Evolutionary conservation across 1,139 yeast species (phyloP).

Genomic region (Saccharomyces hybrid): DNA sequence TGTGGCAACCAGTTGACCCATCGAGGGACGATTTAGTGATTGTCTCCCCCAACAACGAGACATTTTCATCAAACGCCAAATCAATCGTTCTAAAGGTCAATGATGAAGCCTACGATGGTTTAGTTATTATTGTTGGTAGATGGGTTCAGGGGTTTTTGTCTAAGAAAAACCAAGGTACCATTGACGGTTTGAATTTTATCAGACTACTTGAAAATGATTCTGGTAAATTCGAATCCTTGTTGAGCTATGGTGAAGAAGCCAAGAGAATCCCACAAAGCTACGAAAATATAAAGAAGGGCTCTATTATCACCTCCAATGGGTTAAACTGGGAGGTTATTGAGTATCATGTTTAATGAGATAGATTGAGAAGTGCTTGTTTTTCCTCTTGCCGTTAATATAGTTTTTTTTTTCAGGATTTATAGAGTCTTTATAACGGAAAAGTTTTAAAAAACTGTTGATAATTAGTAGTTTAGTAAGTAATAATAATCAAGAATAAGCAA

Average conservation of each 20-base stretch:
- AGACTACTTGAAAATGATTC: slow-evolving; percentile 20
- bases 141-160: slow-evolving; percentile 49
- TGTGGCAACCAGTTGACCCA: slow-evolving; percentile 33
- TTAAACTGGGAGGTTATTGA: slow-evolving; percentile 30
- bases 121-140: slow-evolving; percentile 43
- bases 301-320: slow-evolving; percentile 19
- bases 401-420: neutral
- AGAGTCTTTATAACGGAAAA: neutral
- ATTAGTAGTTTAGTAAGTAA: too few relatives aligned
- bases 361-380: neutral
- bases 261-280: slow-evolving; percentile 28
- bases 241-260: slow-evolving; percentile 29
- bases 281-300: slow-evolving; percentile 18
- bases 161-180: slow-evolving; percentile 29
- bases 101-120: slow-evolving; percentile 35
- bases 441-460: too few relatives aligned
- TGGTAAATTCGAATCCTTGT: slow-evolving; percentile 13
- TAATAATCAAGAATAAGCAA: too few relatives aligned
- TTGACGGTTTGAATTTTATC: slow-evolving; percentile 22
- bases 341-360: slow-evolving; percentile 11
- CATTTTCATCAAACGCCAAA: slow-evolving; percentile 13
- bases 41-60: slow-evolving; percentile 7
- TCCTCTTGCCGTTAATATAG: neutral
- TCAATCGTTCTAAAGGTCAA: slow-evolving; percentile 34
- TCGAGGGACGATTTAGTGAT: slow-evolving; percentile 18